A percentile compares a stretch with the other conserved stretches of the same genome.
These are phyloP conservation scores for Voacanga thouarsii DNA, from an alignment of 257 asterid species.

Conservation along the genomic window DNA sequence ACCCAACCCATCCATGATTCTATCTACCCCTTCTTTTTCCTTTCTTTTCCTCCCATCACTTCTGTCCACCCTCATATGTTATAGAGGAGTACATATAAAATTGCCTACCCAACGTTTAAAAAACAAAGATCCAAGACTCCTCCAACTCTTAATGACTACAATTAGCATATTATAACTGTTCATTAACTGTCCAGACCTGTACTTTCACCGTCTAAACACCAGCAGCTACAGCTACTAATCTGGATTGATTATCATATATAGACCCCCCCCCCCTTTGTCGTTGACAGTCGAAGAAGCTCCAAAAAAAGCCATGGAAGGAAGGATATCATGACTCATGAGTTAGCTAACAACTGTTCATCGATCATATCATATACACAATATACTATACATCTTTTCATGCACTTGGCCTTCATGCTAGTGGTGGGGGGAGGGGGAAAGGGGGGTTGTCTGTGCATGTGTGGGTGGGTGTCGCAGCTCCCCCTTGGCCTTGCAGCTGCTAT, in stretches of 20 bases:
- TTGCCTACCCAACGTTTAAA: not conserved
- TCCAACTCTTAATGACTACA: not conserved
- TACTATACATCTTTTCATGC: not conserved
- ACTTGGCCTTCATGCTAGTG: not conserved
- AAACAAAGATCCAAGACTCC: not conserved
- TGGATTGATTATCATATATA: not conserved
- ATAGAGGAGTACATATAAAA: not conserved
- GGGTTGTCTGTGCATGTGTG: not conserved
- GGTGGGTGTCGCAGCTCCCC: not conserved
- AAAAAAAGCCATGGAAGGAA: not conserved
- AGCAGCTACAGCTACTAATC: not conserved
- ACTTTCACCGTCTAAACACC: constrained; percentile 4
- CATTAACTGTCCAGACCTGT: constrained; percentile 14
- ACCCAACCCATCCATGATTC: constrained; percentile 4
- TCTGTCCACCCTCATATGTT: constrained; percentile 1
- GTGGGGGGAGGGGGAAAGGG: too few species aligned
- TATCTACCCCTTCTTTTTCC: not conserved
- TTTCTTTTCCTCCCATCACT: constrained; percentile 16
- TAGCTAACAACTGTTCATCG: not conserved
- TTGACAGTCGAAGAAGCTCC: not conserved
- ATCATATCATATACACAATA: not conserved
- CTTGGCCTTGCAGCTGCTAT: not conserved
- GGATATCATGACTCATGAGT: not conserved
- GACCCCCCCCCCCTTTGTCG: not conserved
- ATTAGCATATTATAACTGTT: constrained; percentile 14